These are phyloP conservation scores for Ceratocystis papillata DNA, from an alignment of 2,329 filamentous ascomycete genomes.

Conservation along the genomic window DNA sequence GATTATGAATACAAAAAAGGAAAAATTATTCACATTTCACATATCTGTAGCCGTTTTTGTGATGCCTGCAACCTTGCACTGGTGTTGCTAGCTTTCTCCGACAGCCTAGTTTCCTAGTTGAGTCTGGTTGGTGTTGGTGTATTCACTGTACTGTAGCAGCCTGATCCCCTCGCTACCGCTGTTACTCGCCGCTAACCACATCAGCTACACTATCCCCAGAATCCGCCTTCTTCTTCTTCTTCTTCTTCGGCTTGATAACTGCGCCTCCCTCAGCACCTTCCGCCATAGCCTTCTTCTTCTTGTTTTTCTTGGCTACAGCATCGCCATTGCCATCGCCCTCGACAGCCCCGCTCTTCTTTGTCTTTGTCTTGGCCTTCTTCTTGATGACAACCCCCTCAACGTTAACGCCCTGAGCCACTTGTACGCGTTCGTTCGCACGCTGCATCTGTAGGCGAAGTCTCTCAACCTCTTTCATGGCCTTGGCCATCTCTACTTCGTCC, in stretches of 20 bases:
- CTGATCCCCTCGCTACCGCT: background rate
- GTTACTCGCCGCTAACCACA: background rate
- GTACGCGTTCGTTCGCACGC: conserved; percentile 62
- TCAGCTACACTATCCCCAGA: background rate
- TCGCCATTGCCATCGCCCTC: background rate
- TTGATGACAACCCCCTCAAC: conserved; percentile 54
- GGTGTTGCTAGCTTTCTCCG: too few relatives aligned
- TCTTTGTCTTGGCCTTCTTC: conserved; percentile 39
- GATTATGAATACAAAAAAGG: conserved; percentile 13
- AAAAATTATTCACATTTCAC: background rate
- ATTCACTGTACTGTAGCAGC: background rate
- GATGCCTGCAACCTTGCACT: too few relatives aligned
- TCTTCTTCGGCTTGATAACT: conserved; percentile 37
- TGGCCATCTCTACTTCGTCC: conserved; percentile 80
- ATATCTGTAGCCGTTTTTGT: background rate
- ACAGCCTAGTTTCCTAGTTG: too few relatives aligned
- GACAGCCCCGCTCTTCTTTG: conserved; percentile 19
- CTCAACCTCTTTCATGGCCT: conserved; percentile 82
- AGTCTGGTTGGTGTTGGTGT: background rate
- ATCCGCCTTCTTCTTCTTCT: conserved; percentile 37
- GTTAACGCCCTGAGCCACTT: conserved; percentile 57
- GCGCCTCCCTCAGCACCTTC: conserved; percentile 19
- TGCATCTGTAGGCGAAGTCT: conserved; percentile 80
- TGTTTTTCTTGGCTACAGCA: conserved; percentile 20
- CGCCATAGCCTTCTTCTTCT: conserved; percentile 25